Evolutionary conservation across 306 rosid species (phyloP), one percentile per base, ranked within the genome.

Genomic region (Quercus agrifolia): DNA sequence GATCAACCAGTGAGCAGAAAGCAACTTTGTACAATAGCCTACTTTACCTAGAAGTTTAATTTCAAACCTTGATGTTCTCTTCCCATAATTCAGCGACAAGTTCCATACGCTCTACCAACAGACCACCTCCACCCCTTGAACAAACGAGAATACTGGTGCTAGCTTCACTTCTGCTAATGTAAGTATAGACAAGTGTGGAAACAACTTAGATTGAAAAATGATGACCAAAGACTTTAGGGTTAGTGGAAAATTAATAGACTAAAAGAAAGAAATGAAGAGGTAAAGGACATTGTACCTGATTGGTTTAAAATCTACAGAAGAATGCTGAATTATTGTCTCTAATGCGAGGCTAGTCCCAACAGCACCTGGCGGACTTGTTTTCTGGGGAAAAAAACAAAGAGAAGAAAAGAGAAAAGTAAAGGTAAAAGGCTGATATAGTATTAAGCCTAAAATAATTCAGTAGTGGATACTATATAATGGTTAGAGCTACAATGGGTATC

Each of bases 41-140:
- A 71, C 71, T 71, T 59, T 67, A n/a, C 71, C 77, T 3, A 5
- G n/a, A 69, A 82, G 56, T 59, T 77, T 52, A 15, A 64, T 77
- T 33, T 83, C 74, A 59, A 85, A 94, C 99, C 97, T 91, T 94
- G 73, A 92, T 86, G 76, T 91, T 92, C 81, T 88, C 91, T 79
- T 86, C 92, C 99, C 99, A 94, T 18, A 94, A 87, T 82, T 92
- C 97, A 30, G 91, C 88, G 78, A 91, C 97, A 56, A 94, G 92
- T 83, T 88, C 92, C 97, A 94, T 94, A 76, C 97, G 95, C 79
- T 91, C 95, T 56, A 30, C 81, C 87, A 94, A 83, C 33, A 94
- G 87, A 77, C 99, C 99, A 44, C 97, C 99, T 56, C 98, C 97
- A 69, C 99, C 99, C 90, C 90, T 90, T 67, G 97, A 94, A 79